Percentiles rank a stretch among this genome's conserved stretches.
These are phyloP conservation scores for Penicillium decumbens DNA, from an alignment of 2,329 filamentous ascomycete species.

Conservation along the genomic window DNA sequence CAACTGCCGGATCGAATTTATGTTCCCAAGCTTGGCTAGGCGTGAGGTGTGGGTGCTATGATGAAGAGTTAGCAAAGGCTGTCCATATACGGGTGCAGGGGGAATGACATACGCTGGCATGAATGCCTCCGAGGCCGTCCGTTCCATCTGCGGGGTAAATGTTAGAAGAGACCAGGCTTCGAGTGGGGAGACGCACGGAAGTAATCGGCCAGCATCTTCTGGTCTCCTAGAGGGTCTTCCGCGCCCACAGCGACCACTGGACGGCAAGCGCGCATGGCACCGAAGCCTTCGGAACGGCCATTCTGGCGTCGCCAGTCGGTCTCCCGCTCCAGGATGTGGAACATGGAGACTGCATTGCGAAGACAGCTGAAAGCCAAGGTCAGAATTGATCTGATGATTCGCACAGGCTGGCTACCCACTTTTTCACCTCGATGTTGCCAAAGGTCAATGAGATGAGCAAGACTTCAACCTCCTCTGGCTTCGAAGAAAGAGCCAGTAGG, in stretches of 20 bases:
- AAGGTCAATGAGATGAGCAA: constrained; percentile 84
- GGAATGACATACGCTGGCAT: constrained; percentile 44
- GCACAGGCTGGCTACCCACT: constrained; percentile 45
- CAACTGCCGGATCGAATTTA: constrained; percentile 54
- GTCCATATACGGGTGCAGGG: background rate
- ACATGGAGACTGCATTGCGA: constrained; percentile 81
- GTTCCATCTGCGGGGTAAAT: constrained; percentile 55
- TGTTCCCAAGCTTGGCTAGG: constrained; percentile 70
- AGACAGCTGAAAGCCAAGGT: constrained; percentile 58
- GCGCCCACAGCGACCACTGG: constrained; percentile 84
- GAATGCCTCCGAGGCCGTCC: constrained; percentile 73
- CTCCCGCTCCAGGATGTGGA: constrained; percentile 88
- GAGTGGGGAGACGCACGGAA: constrained; percentile 60
- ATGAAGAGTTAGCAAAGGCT: constrained; percentile 2
- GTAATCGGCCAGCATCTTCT: constrained; percentile 73
- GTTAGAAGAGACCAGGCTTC: constrained; percentile 1
- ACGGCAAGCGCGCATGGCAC: constrained; percentile 65
- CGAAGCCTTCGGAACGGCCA: constrained; percentile 66
- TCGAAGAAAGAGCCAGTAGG: constrained; percentile 76
- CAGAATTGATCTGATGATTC: background rate
- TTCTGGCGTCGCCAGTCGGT: constrained; percentile 71
- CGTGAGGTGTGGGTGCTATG: constrained; percentile 65
- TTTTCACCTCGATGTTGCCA: constrained; percentile 84
- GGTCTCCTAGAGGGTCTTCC: constrained; percentile 77
- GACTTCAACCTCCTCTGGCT: constrained; percentile 78